phyloP scores from a whole-genome alignment of 371 early-diverging fungal genomes.

The Haplosporangium sp. region DNA sequence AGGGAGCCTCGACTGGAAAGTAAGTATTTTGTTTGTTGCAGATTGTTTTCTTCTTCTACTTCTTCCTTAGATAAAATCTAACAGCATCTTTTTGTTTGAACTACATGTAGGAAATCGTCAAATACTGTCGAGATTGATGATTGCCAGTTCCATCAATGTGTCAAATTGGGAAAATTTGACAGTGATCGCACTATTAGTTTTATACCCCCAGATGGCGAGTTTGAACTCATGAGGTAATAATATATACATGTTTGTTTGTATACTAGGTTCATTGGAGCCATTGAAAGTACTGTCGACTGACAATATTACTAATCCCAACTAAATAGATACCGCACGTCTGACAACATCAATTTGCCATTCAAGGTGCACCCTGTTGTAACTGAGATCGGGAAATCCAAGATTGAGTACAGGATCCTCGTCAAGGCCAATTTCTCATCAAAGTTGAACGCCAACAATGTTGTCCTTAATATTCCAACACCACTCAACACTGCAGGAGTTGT shows the following conservation, averaged over 20 bases:
- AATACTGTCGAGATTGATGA: conserved; percentile 90
- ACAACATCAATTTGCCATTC: conserved; percentile 89
- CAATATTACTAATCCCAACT: neutral
- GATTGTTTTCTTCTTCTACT: neutral
- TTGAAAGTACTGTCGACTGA: no score
- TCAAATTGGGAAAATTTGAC: conserved; percentile 86
- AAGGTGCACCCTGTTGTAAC: conserved; percentile 87
- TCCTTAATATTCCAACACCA: conserved; percentile 87
- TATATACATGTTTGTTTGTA: no score
- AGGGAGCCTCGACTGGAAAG: conserved; percentile 62
- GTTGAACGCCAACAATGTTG: conserved; percentile 84
- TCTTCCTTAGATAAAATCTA: neutral
- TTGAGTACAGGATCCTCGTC: conserved; percentile 85
- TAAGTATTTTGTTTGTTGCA: conserved; percentile 20
- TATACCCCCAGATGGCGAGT: conserved; percentile 94
- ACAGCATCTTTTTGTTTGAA: neutral
- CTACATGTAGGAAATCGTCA: conserved; percentile 56
- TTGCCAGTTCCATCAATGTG: conserved; percentile 94
- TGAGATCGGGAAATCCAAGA: conserved; percentile 79
- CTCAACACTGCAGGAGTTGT: conserved; percentile 83
- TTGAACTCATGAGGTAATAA: conserved; percentile 87
- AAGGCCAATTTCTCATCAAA: conserved; percentile 84
- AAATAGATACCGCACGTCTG: conserved; percentile 76
- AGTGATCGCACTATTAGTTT: conserved; percentile 87
- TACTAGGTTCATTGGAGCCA: no score